phyloP scores from a whole-genome alignment of 345 rosid species.

The Gossypium herbaceum region DNA sequence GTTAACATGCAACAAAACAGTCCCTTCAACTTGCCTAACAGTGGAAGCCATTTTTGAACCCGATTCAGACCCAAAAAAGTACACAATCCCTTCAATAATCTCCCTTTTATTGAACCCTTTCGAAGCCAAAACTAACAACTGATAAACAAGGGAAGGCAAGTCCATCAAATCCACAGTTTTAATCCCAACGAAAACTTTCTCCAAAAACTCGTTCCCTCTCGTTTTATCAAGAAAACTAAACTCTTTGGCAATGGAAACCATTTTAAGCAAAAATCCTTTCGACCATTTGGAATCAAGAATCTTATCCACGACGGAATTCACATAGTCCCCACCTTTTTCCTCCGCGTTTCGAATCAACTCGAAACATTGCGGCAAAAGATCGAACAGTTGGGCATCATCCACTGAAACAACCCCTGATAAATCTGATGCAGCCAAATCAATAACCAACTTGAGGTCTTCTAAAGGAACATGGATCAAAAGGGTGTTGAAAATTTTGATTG shows the following conservation, averaged over 20 bases:
- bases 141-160: constrained; percentile 69
- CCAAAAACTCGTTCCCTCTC: constrained; percentile 55
- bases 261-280: constrained; percentile 47
- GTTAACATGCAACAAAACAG: constrained; percentile 79
- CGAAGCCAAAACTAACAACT: constrained; percentile 69
- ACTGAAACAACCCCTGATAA: constrained; percentile 24
- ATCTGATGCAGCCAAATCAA: constrained; percentile 35
- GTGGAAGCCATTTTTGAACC: constrained; percentile 46
- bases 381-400: constrained; percentile 75
- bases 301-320: constrained; percentile 36
- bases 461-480: constrained; percentile 36
- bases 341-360: constrained; percentile 32
- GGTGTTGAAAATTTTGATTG: constrained; percentile 46
- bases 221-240: constrained; percentile 46
- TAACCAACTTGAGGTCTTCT: constrained; percentile 34
- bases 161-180: constrained; percentile 61
- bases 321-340: constrained; percentile 39
- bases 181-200: constrained; percentile 63
- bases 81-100: constrained; percentile 61
- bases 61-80: constrained; percentile 53
- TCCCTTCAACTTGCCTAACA: constrained; percentile 73
- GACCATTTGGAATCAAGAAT: constrained; percentile 54
- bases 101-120: constrained; percentile 73
- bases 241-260: constrained; percentile 62
- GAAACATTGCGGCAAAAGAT: constrained; percentile 61